Percentiles rank a stretch among this genome's conserved stretches.
phyloP scores from a whole-genome alignment of 371 early-diverging fungal genomes.

The Quaeritorhiza haematococci region DNA sequence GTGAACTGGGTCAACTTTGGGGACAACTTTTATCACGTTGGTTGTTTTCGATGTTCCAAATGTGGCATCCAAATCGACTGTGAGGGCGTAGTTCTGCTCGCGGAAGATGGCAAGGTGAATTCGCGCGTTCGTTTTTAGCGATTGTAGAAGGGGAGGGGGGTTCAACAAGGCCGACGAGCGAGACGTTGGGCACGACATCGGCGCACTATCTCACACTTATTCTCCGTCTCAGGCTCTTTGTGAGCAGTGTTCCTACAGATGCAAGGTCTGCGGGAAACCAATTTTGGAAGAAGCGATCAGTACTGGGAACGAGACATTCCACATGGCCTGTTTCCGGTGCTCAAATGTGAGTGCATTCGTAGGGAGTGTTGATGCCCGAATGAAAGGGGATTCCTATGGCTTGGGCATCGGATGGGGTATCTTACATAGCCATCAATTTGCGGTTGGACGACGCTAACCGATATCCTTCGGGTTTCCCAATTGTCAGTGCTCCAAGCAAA shows the following conservation, averaged over 20 bases:
- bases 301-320: conserved; percentile 83
- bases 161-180: background rate
- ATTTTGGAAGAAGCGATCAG: conserved; percentile 86
- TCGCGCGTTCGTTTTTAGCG: too few species aligned
- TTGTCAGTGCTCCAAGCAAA: conserved; percentile 8
- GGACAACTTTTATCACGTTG: conserved; percentile 10
- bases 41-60: conserved; percentile 16
- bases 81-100: conserved; percentile 18
- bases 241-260: conserved; percentile 81
- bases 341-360: background rate
- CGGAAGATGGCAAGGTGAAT: conserved; percentile 20
- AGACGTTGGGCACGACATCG: background rate
- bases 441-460: background rate
- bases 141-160: background rate
- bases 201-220: background rate
- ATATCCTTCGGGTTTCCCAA: too few species aligned
- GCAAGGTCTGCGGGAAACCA: conserved; percentile 70
- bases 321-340: conserved; percentile 80
- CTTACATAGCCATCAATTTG: background rate
- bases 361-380: background rate
- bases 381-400: background rate
- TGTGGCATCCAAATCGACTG: conserved; percentile 15
- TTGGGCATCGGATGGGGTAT: conserved; percentile 3
- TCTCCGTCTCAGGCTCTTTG: conserved; percentile 45
- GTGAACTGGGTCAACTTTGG: conserved; percentile 16